Evolutionary conservation across 2,329 filamentous ascomycete species (phyloP).

Genomic region (Aspergillus piperis): DNA sequence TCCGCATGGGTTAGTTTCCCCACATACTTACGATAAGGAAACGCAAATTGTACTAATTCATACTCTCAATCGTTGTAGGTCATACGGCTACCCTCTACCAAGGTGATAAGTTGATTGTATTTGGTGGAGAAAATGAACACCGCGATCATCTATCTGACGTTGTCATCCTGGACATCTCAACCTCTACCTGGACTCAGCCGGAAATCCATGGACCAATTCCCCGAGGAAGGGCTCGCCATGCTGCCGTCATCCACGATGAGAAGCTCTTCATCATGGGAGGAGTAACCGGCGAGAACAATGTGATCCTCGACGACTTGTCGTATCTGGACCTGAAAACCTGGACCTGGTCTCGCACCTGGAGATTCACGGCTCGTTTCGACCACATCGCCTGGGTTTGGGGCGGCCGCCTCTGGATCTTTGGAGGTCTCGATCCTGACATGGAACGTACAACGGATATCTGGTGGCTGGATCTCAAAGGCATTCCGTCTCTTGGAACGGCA

Average conservation of each 20-base stretch:
- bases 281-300: constrained; percentile 89
- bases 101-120: constrained; percentile 92
- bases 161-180: constrained; percentile 92
- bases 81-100: constrained; percentile 94
- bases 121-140: constrained; percentile 97
- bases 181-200: constrained; percentile 92
- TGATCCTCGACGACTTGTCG: constrained; percentile 92
- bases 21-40: background rate
- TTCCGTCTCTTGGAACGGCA: constrained; percentile 75
- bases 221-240: constrained; percentile 87
- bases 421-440: constrained; percentile 92
- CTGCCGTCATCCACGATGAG: constrained; percentile 91
- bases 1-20: constrained; percentile 77
- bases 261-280: constrained; percentile 95
- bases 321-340: constrained; percentile 96
- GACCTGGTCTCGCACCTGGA: constrained; percentile 96
- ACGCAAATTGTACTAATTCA: background rate
- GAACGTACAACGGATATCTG: constrained; percentile 94
- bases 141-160: constrained; percentile 93
- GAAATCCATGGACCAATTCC: constrained; percentile 81
- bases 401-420: constrained; percentile 93
- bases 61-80: constrained; percentile 52
- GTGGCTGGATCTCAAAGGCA: constrained; percentile 95
- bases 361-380: constrained; percentile 91
- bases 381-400: constrained; percentile 93